Conservation (phyloP, 192 early-diverging fungal genomes). For the Coemansia sp. region DNA sequence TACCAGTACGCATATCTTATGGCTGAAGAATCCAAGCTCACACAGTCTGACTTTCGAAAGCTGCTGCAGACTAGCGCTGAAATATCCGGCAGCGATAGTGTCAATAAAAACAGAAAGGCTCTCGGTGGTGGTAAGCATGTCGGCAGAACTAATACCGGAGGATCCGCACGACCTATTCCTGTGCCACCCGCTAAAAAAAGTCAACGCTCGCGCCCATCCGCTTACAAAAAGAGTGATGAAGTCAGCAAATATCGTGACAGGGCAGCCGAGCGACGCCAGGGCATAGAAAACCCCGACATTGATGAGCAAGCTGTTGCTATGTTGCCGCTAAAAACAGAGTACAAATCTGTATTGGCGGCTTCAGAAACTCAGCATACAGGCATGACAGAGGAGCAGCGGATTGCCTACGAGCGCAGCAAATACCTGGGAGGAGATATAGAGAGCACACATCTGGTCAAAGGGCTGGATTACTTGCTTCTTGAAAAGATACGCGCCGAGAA, state of each 20-base stretch:
- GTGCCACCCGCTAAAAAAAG: background rate
- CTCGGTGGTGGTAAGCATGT: slow-evolving; percentile 6
- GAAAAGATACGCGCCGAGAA: slow-evolving; percentile 61
- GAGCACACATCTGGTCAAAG: slow-evolving; percentile 92
- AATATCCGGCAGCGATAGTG: background rate
- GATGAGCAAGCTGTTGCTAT: no score
- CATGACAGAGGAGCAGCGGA: slow-evolving; percentile 7
- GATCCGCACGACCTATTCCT: background rate
- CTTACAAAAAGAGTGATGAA: slow-evolving; percentile 7
- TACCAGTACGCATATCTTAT: no score
- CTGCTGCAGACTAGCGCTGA: slow-evolving; percentile 15
- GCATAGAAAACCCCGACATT: background rate
- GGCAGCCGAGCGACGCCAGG: slow-evolving; percentile 84
- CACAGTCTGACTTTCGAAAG: slow-evolving; percentile 27
- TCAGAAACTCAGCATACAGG: background rate
- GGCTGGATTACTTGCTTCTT: slow-evolving; percentile 82
- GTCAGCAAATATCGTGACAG: slow-evolving; percentile 75
- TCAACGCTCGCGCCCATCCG: background rate
- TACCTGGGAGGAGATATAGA: slow-evolving; percentile 82
- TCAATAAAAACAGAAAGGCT: background rate
- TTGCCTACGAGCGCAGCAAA: slow-evolving; percentile 77
- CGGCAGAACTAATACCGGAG: slow-evolving; percentile 5
- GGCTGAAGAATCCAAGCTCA: background rate
- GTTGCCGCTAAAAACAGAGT: background rate
- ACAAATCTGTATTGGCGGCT: slow-evolving; percentile 3